Percentiles rank a stretch among this genome's conserved stretches.
Conservation (phyloP, 31 red algal species). For the Porphyra umbilicalis region DNA sequence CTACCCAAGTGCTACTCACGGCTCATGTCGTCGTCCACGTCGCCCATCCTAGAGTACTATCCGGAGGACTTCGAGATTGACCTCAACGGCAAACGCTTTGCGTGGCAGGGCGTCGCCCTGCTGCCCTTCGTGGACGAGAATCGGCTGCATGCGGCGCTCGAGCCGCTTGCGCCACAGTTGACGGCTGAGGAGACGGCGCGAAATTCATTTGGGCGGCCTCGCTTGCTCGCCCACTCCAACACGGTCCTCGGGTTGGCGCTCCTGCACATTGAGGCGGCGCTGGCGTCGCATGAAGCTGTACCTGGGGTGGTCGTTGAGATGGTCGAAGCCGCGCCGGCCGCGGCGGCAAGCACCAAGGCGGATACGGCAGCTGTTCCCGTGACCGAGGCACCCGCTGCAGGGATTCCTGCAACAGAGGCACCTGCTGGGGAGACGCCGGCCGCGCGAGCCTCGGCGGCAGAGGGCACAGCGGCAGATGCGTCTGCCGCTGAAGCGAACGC, state of each 20-base stretch:
- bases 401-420: neutral
- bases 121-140: conserved; percentile 95
- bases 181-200: conserved; percentile 34
- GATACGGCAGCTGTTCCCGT: too few species aligned
- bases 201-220: conserved; percentile 48
- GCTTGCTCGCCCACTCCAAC: conserved; percentile 37
- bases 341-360: too few species aligned
- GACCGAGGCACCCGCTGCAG: neutral
- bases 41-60: conserved; percentile 93
- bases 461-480: neutral
- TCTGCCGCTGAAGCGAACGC: neutral
- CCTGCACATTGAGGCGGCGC: neutral
- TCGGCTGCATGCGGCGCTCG: conserved; percentile 27
- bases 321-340: neutral
- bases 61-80: conserved; percentile 89
- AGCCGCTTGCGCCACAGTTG: conserved; percentile 16
- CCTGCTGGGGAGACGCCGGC: neutral
- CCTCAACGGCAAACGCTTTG: conserved; percentile 81
- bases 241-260: conserved; percentile 11
- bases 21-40: conserved; percentile 63
- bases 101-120: conserved; percentile 92
- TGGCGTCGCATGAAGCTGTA: neutral
- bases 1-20: conserved; percentile 48
- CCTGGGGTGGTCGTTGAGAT: neutral
- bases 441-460: neutral